Evolutionary conservation across 1,139 yeast genomes (phyloP).

Genomic region (Hyphopichia khmerensis): DNA sequence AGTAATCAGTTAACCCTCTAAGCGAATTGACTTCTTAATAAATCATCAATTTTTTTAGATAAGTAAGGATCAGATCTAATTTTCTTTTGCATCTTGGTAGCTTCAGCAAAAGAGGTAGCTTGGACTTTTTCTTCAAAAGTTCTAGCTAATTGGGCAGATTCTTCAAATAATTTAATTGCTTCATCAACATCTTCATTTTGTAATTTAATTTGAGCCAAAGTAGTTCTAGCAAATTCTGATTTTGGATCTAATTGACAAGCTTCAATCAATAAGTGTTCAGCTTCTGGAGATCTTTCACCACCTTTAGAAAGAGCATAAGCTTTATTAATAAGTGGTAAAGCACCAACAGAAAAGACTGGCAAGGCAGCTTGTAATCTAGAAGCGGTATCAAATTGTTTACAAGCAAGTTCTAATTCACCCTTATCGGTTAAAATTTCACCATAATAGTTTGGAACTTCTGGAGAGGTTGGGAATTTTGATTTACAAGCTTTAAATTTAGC

Average conservation of each 20-base stretch:
- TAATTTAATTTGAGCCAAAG: conserved; percentile 86
- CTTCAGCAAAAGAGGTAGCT: conserved; percentile 91
- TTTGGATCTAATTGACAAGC: conserved; percentile 86
- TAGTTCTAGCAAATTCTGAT: conserved; percentile 84
- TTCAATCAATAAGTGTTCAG: conserved; percentile 65
- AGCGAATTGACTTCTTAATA: conserved; percentile 32
- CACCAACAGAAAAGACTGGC: conserved; percentile 68
- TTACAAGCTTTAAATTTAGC: conserved; percentile 72
- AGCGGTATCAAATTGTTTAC: conserved; percentile 84
- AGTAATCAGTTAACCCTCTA: not conserved
- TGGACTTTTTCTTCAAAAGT: conserved; percentile 84
- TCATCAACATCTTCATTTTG: conserved; percentile 81
- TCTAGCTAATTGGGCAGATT: conserved; percentile 80
- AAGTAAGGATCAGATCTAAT: conserved; percentile 67
- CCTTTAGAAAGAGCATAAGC: conserved; percentile 72
- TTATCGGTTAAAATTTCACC: conserved; percentile 91
- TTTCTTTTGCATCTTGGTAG: conserved; percentile 77
- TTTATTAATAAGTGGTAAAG: conserved; percentile 87
- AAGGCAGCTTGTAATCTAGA: conserved; percentile 75
- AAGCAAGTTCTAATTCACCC: conserved; percentile 70
- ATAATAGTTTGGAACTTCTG: conserved; percentile 92
- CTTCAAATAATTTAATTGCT: conserved; percentile 79
- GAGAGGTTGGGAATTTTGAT: conserved; percentile 76
- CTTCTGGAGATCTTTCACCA: conserved; percentile 57
- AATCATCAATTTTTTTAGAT: conserved; percentile 43